phyloP scores from a whole-genome alignment of 768 basidiomycete genomes.

The Amanita thiersii region DNA sequence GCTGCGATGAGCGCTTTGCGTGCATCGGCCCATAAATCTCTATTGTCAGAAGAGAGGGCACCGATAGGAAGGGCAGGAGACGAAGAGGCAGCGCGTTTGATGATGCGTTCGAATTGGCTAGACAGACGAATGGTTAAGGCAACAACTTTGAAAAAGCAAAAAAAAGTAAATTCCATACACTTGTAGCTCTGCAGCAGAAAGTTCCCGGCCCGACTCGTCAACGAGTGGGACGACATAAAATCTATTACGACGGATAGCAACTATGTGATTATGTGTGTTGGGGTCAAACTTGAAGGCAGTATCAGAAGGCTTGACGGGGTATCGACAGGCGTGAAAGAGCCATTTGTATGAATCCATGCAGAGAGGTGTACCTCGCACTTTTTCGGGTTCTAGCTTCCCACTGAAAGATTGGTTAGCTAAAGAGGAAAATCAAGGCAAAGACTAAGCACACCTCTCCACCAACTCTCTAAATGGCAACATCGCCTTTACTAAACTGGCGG shows the following conservation, averaged over 20 bases:
- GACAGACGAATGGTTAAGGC: not conserved
- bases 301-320: slow-evolving; percentile 79
- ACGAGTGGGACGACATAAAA: slow-evolving; percentile 80
- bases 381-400: slow-evolving; percentile 82
- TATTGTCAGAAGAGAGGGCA: slow-evolving; percentile 79
- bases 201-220: slow-evolving; percentile 53
- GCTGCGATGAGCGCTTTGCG: slow-evolving; percentile 52
- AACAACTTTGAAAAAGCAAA: not conserved
- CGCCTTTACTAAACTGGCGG: slow-evolving; percentile 78
- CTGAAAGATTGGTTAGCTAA: slow-evolving; percentile 23
- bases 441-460: slow-evolving; percentile 59
- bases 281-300: slow-evolving; percentile 78
- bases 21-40: slow-evolving; percentile 86
- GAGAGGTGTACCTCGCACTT: slow-evolving; percentile 65
- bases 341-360: slow-evolving; percentile 95
- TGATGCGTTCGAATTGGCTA: slow-evolving; percentile 64
- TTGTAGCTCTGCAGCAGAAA: slow-evolving; percentile 80
- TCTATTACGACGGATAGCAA: slow-evolving; percentile 86
- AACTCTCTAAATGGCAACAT: slow-evolving; percentile 80
- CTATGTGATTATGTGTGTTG: slow-evolving; percentile 72
- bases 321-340: slow-evolving; percentile 93
- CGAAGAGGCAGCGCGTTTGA: slow-evolving; percentile 47
- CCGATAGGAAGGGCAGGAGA: slow-evolving; percentile 51
- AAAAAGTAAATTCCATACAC: slow-evolving; percentile 26
- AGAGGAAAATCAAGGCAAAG: not conserved